Percentiles rank a stretch among this genome's conserved stretches.
Evolutionary conservation across 345 rosid species (phyloP).

Genomic region (Eutrema japonicum): DNA sequence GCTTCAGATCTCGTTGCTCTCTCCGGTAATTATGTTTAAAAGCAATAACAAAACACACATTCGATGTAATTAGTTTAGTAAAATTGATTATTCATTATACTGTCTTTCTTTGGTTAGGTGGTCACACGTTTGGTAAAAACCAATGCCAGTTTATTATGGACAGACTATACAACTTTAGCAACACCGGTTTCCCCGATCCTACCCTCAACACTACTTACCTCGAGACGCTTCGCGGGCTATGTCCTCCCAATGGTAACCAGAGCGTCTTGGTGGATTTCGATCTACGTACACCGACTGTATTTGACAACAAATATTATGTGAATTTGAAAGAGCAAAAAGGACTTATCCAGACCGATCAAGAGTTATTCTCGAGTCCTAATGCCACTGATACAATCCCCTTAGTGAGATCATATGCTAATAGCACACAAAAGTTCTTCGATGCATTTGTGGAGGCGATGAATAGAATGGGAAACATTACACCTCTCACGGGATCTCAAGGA

Average conservation of each 20-base stretch:
- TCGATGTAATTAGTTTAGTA: background rate
- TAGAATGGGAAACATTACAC: slow-evolving; percentile 68
- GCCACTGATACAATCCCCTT: slow-evolving; percentile 53
- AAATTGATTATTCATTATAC: background rate
- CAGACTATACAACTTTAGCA: slow-evolving; percentile 58
- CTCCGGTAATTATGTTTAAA: slow-evolving; percentile 23
- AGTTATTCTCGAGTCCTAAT: slow-evolving; percentile 51
- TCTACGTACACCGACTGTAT: slow-evolving; percentile 52
- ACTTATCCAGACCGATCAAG: slow-evolving; percentile 59
- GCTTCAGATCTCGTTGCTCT: slow-evolving; percentile 41
- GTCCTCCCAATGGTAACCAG: slow-evolving; percentile 56
- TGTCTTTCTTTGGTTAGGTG: slow-evolving; percentile 41
- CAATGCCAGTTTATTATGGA: slow-evolving; percentile 56
- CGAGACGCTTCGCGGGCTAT: slow-evolving; percentile 49
- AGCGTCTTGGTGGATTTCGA: slow-evolving; percentile 51
- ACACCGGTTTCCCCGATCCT: slow-evolving; percentile 50
- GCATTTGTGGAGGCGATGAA: slow-evolving; percentile 64
- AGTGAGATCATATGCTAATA: slow-evolving; percentile 50
- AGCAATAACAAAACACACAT: background rate
- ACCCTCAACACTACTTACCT: slow-evolving; percentile 53
- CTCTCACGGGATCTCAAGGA: slow-evolving; percentile 57
- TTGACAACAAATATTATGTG: slow-evolving; percentile 65
- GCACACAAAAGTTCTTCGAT: slow-evolving; percentile 45
- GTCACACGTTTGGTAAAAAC: slow-evolving; percentile 68
- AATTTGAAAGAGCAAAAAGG: slow-evolving; percentile 59